Conservation (phyloP, 73 alveolate genomes). For the Diophrys sp. region DNA sequence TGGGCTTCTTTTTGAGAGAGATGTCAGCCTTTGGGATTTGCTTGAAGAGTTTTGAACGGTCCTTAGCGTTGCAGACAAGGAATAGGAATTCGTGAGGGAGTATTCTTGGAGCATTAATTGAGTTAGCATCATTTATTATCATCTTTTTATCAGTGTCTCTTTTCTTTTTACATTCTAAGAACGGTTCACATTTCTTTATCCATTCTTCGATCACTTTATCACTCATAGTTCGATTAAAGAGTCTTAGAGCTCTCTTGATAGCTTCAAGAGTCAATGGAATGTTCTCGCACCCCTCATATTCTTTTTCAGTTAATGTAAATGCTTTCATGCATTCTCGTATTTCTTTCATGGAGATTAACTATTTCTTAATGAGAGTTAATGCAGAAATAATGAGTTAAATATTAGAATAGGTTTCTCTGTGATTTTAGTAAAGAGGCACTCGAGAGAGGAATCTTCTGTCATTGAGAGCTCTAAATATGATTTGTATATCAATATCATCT, state of each 20-base stretch:
- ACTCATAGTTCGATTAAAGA: conserved; percentile 29
- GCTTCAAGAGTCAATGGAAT: conserved; percentile 28
- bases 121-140: conserved; percentile 8
- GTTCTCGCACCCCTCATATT: conserved; percentile 21
- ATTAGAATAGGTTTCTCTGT: conserved; percentile 50
- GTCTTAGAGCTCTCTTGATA: conserved; percentile 23
- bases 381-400: conserved; percentile 23
- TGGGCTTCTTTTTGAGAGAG: not conserved
- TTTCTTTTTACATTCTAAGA: conserved; percentile 24
- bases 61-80: conserved; percentile 23
- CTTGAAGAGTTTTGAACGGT: not conserved
- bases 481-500: conserved; percentile 3
- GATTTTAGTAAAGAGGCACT: conserved; percentile 5
- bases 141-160: conserved; percentile 7
- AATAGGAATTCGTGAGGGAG: conserved; percentile 53
- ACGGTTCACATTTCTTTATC: conserved; percentile 28
- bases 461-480: conserved; percentile 11
- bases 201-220: conserved; percentile 33
- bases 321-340: conserved; percentile 36
- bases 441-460: not conserved
- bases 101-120: conserved; percentile 22
- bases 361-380: conserved; percentile 10
- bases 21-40: conserved; percentile 6
- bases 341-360: conserved; percentile 19
- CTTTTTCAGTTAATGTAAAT: conserved; percentile 30